Conservation (phyloP, 208 protist species). For the Jaenimonas drosophilae region DNA sequence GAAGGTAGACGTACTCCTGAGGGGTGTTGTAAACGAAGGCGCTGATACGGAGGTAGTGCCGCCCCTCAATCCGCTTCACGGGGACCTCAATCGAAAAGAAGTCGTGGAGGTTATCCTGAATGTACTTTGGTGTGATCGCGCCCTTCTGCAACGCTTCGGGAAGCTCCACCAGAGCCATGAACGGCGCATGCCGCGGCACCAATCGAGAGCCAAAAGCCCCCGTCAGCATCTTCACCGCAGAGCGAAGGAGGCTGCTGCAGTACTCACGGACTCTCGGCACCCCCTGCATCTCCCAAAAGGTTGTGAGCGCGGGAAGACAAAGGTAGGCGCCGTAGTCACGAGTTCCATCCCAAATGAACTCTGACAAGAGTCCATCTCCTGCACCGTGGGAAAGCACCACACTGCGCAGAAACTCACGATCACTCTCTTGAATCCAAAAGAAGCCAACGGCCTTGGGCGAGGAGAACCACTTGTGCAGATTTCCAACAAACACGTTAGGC, state of each 20-base stretch:
- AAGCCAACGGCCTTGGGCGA: constrained; percentile 79
- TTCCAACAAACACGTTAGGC: constrained; percentile 75
- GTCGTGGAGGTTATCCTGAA: constrained; percentile 73
- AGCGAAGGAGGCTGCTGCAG: constrained; percentile 36
- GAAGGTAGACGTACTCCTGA: constrained; percentile 73
- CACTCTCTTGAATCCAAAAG: constrained; percentile 55
- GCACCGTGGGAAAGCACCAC: constrained; percentile 82
- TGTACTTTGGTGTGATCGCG: constrained; percentile 56
- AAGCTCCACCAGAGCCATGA: constrained; percentile 85
- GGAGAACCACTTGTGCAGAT: constrained; percentile 90
- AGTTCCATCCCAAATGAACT: constrained; percentile 90
- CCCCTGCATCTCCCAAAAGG: constrained; percentile 69
- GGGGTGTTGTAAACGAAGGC: constrained; percentile 86
- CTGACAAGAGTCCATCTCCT: constrained; percentile 72
- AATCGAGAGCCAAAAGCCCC: constrained; percentile 41
- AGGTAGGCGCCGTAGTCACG: constrained; percentile 81
- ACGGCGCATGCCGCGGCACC: constrained; percentile 55
- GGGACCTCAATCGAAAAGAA: constrained; percentile 78
- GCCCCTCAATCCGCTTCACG: constrained; percentile 71
- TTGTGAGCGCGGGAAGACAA: constrained; percentile 56
- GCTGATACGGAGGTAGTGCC: constrained; percentile 79
- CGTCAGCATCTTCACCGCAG: constrained; percentile 59
- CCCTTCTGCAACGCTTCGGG: constrained; percentile 57
- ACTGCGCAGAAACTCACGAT: constrained; percentile 37
- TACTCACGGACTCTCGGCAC: constrained; percentile 39